phyloP scores from a whole-genome alignment of 1,284 basidiomycete genomes.

The Athelia psychrophila region DNA sequence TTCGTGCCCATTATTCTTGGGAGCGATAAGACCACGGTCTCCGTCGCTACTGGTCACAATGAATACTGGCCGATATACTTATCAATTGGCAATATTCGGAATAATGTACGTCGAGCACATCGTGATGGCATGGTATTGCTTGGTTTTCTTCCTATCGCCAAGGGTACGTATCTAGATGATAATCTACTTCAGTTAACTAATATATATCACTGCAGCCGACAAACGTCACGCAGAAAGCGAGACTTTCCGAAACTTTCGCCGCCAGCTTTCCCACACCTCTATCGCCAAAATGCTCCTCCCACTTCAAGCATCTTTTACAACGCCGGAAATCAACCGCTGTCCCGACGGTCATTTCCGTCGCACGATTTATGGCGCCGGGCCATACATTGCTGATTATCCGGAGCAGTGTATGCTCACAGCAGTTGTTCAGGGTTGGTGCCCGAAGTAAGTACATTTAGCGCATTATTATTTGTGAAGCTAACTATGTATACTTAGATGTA shows the following conservation, averaged over 20 bases:
- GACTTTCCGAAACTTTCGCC: conserved; percentile 20
- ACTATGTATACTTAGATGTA: no score
- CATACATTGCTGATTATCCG: conserved; percentile 35
- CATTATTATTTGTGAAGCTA: no score
- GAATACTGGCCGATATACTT: conserved; percentile 30
- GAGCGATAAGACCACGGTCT: conserved; percentile 33
- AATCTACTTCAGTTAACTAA: background rate
- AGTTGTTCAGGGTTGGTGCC: conserved; percentile 30
- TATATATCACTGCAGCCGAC: conserved; percentile 3
- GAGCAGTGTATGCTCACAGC: conserved; percentile 27
- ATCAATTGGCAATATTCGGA: conserved; percentile 21
- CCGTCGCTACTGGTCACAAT: conserved; percentile 28
- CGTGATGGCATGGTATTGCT: conserved; percentile 19
- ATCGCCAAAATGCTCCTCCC: conserved; percentile 18
- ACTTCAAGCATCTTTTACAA: conserved; percentile 21
- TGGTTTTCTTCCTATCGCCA: conserved; percentile 31
- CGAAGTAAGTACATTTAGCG: conserved; percentile 25
- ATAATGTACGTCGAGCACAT: conserved; percentile 21
- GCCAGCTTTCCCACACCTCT: conserved; percentile 26
- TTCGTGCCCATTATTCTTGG: conserved; percentile 24
- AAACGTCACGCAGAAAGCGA: conserved; percentile 9
- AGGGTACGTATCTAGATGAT: conserved; percentile 19
- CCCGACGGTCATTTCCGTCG: conserved; percentile 27
- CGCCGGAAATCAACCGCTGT: conserved; percentile 19
- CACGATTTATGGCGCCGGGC: conserved; percentile 25